A percentile compares a stretch with the other conserved stretches of the same genome.
Evolutionary conservation across 768 basidiomycete species (phyloP).

Genomic region (Exidia glandulosa): DNA sequence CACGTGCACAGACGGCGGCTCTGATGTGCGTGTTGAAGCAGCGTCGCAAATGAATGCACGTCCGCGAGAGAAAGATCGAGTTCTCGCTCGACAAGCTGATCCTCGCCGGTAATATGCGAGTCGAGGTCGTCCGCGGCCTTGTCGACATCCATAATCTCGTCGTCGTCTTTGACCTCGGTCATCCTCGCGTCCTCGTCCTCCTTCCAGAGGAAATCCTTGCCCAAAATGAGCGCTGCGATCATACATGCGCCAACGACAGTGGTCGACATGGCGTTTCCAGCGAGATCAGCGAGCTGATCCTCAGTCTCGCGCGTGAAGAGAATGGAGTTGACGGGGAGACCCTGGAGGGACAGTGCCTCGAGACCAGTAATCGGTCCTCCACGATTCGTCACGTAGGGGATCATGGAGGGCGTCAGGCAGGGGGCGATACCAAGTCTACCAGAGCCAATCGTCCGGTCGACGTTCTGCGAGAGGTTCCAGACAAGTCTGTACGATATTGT

Average conservation of each 20-base stretch:
- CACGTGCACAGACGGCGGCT: constrained; percentile 82
- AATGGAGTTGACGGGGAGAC: constrained; percentile 84
- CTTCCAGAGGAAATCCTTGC: constrained; percentile 51
- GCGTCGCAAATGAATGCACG: constrained; percentile 33
- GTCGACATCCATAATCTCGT: constrained; percentile 42
- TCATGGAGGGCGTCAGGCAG: constrained; percentile 93
- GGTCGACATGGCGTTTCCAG: constrained; percentile 96
- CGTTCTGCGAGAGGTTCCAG: constrained; percentile 96
- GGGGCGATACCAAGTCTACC: constrained; percentile 76
- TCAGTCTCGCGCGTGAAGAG: constrained; percentile 87
- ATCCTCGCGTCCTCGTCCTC: constrained; percentile 61
- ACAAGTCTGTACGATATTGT: constrained; percentile 44
- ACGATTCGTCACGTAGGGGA: constrained; percentile 89
- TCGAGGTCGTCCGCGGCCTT: constrained; percentile 17
- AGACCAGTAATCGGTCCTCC: constrained; percentile 92
- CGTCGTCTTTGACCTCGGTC: constrained; percentile 20
- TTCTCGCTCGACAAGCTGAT: constrained; percentile 47
- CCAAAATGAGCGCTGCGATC: constrained; percentile 64
- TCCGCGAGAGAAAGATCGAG: constrained; percentile 57
- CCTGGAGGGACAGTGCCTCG: constrained; percentile 89
- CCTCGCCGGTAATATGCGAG: constrained; percentile 60
- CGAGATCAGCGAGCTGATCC: constrained; percentile 87
- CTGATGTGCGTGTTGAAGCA: constrained; percentile 53
- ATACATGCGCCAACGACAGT: constrained; percentile 91
- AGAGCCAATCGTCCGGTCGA: constrained; percentile 80